These are phyloP conservation scores for Paraurostyla sp. DNA, from an alignment of 73 alveolate genomes.

Conservation along the genomic window DNA sequence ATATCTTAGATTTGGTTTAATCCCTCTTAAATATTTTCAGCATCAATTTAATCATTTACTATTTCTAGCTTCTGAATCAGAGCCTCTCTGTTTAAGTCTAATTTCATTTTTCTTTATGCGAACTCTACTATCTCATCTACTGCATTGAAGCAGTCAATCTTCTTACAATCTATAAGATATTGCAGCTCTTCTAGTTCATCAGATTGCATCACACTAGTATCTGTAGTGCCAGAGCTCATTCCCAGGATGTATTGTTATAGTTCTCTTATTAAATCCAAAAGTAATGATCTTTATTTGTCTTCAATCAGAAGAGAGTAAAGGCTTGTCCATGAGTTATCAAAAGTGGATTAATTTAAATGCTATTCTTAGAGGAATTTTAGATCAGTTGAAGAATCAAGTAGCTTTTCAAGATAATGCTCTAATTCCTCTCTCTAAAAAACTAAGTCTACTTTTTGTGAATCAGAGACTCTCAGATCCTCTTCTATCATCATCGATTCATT, in stretches of 20 bases:
- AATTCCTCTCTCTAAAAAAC: constrained; percentile 56
- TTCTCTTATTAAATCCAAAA: constrained; percentile 39
- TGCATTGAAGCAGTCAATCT: not conserved
- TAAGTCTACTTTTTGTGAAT: constrained; percentile 2
- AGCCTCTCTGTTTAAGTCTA: not conserved
- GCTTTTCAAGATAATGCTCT: constrained; percentile 24
- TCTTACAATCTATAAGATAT: not conserved
- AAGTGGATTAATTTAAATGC: not conserved
- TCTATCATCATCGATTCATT: constrained; percentile 42
- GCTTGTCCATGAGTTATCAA: not conserved
- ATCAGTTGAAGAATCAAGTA: not conserved
- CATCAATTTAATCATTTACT: not conserved
- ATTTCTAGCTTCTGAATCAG: not conserved
- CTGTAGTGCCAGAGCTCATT: constrained; percentile 52
- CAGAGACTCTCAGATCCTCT: constrained; percentile 45
- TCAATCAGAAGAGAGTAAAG: too few relatives aligned
- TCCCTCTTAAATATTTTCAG: not conserved
- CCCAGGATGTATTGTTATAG: constrained; percentile 38
- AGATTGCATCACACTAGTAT: constrained; percentile 49
- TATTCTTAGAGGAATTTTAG: not conserved
- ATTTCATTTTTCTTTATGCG: constrained; percentile 32
- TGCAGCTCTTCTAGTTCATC: constrained; percentile 55
- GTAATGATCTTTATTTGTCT: constrained; percentile 5
- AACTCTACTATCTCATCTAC: constrained; percentile 17
- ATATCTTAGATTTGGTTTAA: not conserved